These are phyloP conservation scores for Trametopsis cervina DNA, from an alignment of 768 basidiomycete genomes.

Conservation along the genomic window DNA sequence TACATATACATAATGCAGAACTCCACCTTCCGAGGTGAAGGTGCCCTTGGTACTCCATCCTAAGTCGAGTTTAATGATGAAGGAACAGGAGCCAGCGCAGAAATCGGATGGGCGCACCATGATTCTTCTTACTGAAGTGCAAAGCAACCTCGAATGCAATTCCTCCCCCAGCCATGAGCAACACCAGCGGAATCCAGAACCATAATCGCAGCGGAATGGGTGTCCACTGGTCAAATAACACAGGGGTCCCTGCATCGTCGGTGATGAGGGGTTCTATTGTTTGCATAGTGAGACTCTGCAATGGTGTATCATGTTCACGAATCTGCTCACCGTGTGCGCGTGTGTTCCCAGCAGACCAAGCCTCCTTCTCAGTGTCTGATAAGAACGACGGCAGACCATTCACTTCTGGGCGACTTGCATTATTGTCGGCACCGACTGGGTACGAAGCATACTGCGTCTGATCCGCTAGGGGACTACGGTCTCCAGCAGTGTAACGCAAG, in stretches of 20 bases:
- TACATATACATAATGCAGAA: slow-evolving; percentile 51
- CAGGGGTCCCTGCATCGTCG: not conserved
- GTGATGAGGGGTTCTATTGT: not conserved
- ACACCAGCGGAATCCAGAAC: slow-evolving; percentile 39
- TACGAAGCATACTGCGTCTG: too few relatives aligned
- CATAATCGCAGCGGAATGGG: slow-evolving; percentile 39
- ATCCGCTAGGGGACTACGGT: not conserved
- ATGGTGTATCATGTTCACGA: not conserved
- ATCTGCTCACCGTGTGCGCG: not conserved
- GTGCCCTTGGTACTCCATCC: slow-evolving; percentile 36
- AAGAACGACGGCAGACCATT: not conserved
- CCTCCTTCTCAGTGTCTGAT: not conserved
- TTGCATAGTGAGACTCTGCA: not conserved
- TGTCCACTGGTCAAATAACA: slow-evolving; percentile 26
- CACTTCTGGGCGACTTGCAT: not conserved
- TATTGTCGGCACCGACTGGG: not conserved
- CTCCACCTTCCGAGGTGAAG: slow-evolving; percentile 23
- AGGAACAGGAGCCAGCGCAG: not conserved
- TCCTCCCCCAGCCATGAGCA: slow-evolving; percentile 31
- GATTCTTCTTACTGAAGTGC: slow-evolving; percentile 37
- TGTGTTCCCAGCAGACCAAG: not conserved
- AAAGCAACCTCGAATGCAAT: slow-evolving; percentile 41
- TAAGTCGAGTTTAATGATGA: slow-evolving; percentile 11
- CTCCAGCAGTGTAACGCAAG: not conserved
- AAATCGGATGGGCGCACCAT: too few relatives aligned